Evolutionary conservation across 306 rosid genomes (phyloP).

Genomic region (Quercus agrifolia): DNA sequence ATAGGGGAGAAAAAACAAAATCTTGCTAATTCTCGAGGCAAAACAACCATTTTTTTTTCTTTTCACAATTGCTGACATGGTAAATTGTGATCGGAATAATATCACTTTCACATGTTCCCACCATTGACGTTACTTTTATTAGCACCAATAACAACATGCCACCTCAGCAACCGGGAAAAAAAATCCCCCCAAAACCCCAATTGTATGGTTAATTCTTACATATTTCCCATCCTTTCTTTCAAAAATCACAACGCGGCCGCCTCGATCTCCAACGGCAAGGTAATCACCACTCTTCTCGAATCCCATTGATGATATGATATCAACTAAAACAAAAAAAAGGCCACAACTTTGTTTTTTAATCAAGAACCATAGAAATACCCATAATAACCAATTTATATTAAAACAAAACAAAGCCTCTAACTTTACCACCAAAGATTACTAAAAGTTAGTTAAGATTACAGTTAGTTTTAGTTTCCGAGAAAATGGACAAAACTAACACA

Average conservation of each 20-base stretch:
- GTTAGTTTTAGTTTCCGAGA: not conserved
- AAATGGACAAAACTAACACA: not conserved
- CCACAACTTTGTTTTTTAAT: not conserved
- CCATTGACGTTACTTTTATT: too few relatives aligned
- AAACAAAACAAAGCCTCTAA: not conserved
- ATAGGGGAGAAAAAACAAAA: not conserved
- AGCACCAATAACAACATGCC: too few relatives aligned
- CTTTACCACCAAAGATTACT: not conserved
- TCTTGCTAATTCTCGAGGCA: not conserved
- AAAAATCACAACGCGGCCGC: conserved; percentile 68
- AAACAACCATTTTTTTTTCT: too few relatives aligned
- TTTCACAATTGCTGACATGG: too few relatives aligned
- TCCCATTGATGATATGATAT: conserved; percentile 45
- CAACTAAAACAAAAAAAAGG: conserved; percentile 27
- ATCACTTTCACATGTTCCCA: too few relatives aligned
- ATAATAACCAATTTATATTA: not conserved
- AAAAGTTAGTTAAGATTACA: not conserved
- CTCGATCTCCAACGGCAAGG: conserved; percentile 73
- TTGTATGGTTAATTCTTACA: conserved; percentile 38
- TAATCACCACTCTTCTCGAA: conserved; percentile 65
- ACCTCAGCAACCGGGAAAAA: too few relatives aligned
- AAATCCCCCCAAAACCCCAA: not conserved
- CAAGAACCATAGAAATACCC: not conserved
- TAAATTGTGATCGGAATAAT: too few relatives aligned
- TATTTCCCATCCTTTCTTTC: conserved; percentile 42